Evolutionary conservation across 2,329 filamentous ascomycete species (phyloP), one percentile per base, ranked within the genome.

Genomic region (Neofusicoccum sp.): DNA sequence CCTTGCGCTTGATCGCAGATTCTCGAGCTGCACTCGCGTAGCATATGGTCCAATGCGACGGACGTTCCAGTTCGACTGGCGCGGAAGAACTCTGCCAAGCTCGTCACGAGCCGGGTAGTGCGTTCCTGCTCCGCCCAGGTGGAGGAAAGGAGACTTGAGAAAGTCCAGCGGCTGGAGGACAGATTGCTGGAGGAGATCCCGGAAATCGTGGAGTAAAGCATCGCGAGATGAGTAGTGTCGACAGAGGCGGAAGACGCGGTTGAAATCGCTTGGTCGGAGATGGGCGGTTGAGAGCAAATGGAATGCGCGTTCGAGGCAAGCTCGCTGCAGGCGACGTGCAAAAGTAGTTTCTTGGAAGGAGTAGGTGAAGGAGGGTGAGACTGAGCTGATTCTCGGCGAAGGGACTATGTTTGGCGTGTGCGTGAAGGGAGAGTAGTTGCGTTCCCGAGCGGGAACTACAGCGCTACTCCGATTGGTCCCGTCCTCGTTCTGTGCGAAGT

Each of bases 161-260:
- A 84, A 77, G 62, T 86, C 82, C 1, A 93, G 77, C 0, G 83
- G 77, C n/a, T 84, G 83, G 65, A 72, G 67, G 2, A 74, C 69
- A 7, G 71, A 71, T 4, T 77, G 73, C 6, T 71, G 70, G 6
- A 85, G 70, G 5, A 80, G 67, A 3, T 67, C 56, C 58, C 72
- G 74, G 62, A 84, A 78, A 2, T 74, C 73, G 6, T 70, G 68
- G 22, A 78, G 66, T 28, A 83, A 72, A 47, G 77, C 71, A 0
- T 79, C 74, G 14, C 73, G 68, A 29, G 74, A 75, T 28, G 73
- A 83, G 65, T 88, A 88, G 31, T 87, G 81, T 16, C 89, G 77
- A n/a, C 86, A 87, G 63, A 92, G 89, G 39, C 86, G 88, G 72
- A 93, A 93, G 1, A 87, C 81, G 37, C 83, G 81, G n/a, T 75